Evolutionary conservation across 768 basidiomycete species (phyloP).

Genomic region (Pleurotus salmoneostramineus): DNA sequence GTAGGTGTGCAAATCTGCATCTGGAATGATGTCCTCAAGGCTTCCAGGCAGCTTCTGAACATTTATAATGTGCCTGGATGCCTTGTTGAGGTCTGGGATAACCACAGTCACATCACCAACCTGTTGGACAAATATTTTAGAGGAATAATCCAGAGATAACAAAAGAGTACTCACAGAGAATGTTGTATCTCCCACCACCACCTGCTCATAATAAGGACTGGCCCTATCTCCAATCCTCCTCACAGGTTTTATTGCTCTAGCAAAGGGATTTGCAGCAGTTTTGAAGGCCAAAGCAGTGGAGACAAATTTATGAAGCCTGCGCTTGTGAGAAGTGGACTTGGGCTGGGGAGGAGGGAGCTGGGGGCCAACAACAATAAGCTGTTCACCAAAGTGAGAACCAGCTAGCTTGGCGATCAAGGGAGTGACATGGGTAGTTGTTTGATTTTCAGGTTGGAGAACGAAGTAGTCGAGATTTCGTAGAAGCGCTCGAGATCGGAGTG

Average conservation of each 20-base stretch:
- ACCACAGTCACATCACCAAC: slow-evolving; percentile 61
- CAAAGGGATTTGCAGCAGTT: neutral
- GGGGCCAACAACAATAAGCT: slow-evolving; percentile 49
- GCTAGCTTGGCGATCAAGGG: slow-evolving; percentile 53
- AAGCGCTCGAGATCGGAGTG: slow-evolving; percentile 14
- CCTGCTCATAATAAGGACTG: no score
- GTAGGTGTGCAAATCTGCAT: slow-evolving; percentile 46
- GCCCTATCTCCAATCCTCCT: slow-evolving; percentile 9
- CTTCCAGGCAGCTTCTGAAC: slow-evolving; percentile 28
- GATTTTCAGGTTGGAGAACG: slow-evolving; percentile 51
- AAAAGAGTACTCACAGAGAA: no score
- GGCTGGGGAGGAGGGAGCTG: slow-evolving; percentile 27
- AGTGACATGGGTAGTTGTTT: slow-evolving; percentile 59
- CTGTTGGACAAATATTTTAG: slow-evolving; percentile 27
- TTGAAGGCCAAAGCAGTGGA: no score
- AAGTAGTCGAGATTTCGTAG: slow-evolving; percentile 49
- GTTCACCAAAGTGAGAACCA: slow-evolving; percentile 47
- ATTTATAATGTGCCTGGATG: slow-evolving; percentile 17
- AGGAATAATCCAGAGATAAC: neutral
- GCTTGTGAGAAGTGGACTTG: slow-evolving; percentile 15
- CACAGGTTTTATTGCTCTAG: slow-evolving; percentile 28
- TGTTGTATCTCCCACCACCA: no score
- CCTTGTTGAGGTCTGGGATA: slow-evolving; percentile 25
- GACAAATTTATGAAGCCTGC: slow-evolving; percentile 17
- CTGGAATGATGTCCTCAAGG: slow-evolving; percentile 26